These are phyloP conservation scores for Amphirosellinia nigrospora DNA, from an alignment of 495 filamentous ascomycete genomes.

Conservation along the genomic window DNA sequence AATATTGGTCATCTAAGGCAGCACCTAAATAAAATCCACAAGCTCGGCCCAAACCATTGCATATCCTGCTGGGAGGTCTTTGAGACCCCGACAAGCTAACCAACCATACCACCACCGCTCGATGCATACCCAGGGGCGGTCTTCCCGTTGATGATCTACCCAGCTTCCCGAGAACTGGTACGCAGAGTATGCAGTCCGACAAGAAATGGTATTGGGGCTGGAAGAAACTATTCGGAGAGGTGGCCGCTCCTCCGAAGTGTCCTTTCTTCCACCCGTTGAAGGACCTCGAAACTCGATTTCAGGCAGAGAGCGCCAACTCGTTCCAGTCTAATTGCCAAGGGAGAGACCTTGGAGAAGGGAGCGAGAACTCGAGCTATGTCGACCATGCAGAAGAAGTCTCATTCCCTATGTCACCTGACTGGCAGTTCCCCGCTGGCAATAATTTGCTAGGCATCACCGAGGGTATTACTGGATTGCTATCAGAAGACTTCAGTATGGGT, in stretches of 20 bases:
- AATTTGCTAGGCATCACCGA: neutral
- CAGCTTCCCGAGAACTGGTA: conserved; percentile 16
- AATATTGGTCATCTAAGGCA: conserved; percentile 30
- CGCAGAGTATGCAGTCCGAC: neutral
- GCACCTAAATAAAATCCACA: conserved; percentile 30
- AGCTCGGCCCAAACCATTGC: conserved; percentile 26
- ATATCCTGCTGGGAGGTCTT: conserved; percentile 26
- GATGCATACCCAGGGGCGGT: conserved; percentile 26
- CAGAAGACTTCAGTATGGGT: neutral
- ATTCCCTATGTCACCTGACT: neutral
- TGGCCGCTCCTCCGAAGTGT: conserved; percentile 17
- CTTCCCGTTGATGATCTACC: conserved; percentile 26
- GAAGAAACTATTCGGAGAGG: conserved; percentile 29
- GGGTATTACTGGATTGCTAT: neutral
- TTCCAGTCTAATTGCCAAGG: too few relatives aligned
- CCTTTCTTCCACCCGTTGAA: conserved; percentile 29
- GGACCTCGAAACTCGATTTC: conserved; percentile 15
- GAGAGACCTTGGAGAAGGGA: neutral
- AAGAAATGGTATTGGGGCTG: conserved; percentile 35
- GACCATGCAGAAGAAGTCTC: neutral
- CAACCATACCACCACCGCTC: neutral
- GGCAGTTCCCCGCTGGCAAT: neutral
- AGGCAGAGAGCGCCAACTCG: neutral
- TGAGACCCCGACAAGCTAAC: conserved; percentile 11
- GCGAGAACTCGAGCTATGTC: neutral